Conservation (phyloP, 306 rosid genomes). For the Astragalus membranaceus region DNA sequence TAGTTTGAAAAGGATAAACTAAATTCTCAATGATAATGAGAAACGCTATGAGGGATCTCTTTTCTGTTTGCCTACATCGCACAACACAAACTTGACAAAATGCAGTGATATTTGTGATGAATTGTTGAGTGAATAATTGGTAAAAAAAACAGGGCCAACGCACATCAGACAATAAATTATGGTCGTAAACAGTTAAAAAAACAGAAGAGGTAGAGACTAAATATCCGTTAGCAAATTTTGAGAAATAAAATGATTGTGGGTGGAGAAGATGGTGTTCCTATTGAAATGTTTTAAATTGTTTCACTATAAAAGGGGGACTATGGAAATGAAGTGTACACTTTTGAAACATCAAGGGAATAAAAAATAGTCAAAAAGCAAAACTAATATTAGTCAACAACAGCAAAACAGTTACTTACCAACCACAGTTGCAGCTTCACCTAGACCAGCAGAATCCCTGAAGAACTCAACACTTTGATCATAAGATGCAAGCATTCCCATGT, state of each 20-base stretch:
- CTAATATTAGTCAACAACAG: background rate
- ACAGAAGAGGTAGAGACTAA: background rate
- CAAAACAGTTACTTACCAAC: slow-evolving; percentile 40
- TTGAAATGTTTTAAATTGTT: background rate
- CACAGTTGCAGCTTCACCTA: slow-evolving; percentile 76
- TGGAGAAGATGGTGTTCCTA: background rate
- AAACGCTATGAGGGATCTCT: background rate
- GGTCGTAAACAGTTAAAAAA: background rate
- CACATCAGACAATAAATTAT: background rate
- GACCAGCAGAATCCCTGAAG: slow-evolving; percentile 79
- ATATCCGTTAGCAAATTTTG: background rate
- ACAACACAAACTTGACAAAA: background rate
- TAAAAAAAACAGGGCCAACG: background rate
- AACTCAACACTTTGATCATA: slow-evolving; percentile 94
- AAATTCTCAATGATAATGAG: background rate
- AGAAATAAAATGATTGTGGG: background rate
- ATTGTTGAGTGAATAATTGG: background rate
- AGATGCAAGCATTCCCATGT: slow-evolving; percentile 99
- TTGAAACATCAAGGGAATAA: background rate
- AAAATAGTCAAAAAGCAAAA: background rate
- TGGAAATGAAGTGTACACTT: background rate
- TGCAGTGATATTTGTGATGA: background rate
- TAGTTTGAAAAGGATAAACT: background rate
- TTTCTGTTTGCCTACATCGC: background rate
- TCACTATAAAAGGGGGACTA: background rate